Evolutionary conservation across 1,284 basidiomycete species (phyloP), one percentile per base, ranked within the genome.

Genomic region (Leccinum pachyderme): DNA sequence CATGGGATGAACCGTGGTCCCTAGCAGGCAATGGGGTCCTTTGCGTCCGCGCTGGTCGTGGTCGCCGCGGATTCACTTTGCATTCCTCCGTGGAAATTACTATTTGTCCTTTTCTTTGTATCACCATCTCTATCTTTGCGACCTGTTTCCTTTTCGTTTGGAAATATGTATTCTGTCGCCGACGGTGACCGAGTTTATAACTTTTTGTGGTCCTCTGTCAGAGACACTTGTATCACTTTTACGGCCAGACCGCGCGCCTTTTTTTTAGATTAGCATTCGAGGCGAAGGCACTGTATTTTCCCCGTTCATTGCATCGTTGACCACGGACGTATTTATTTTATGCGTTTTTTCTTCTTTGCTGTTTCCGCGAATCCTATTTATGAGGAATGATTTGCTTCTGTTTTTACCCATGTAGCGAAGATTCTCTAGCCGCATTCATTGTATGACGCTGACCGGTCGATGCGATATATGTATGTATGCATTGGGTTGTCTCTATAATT

Each of bases 1-100:
- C 54, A 69, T 69, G 62, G 70, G 67, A 11, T 69, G 52, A 67
- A 51, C 32, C 25, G 15, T 72, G 52, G 63, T 52, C 32, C 32
- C 29, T 25, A 31, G 15, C 12, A 32, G 22, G 4, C 37, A 32
- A 31, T 22, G 4, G 4, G 12, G 4, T 47, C 39, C 18, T n/a
- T 24, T 29, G 6, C 24, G 22, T 49, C 27, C 65, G n/a, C 67
- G 67, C 65, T 67, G 64, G 67, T 50, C 63, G 66, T 61, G 55
- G 49, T 58, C 18, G 33, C 47, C 43, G 4, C 41, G 62, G 52
- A 52, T 55, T 50, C 47, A 7, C 39, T 25, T 47, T 25, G 5
- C 12, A 32, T 6, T 9, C 25, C 24, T 27, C 37, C 37, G 18
- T 22, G 27, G 61, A 39, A 45, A 52, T 25, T 47, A 24, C 50